Evolutionary conservation across 768 basidiomycete species (phyloP).

Genomic region (Podaxis sp.): DNA sequence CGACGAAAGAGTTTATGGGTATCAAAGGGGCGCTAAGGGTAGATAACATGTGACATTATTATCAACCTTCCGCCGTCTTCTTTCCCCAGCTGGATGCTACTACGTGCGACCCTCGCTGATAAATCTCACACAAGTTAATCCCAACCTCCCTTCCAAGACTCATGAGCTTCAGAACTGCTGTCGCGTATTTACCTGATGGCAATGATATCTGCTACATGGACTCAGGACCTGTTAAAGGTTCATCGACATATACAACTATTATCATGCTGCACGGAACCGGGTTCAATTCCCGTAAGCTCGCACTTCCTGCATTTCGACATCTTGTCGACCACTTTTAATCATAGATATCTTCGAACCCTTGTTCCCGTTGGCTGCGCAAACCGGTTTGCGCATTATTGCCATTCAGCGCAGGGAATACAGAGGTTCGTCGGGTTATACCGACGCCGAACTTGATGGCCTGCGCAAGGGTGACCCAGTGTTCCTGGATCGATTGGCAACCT

Average conservation of each 20-base stretch:
- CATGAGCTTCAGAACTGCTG: constrained; percentile 5
- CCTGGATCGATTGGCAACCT: constrained; percentile 25
- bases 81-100: no score
- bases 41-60: no score
- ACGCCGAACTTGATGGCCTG: constrained; percentile 31
- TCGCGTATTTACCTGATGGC: constrained; percentile 22
- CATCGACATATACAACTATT: constrained; percentile 33
- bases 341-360: constrained; percentile 21
- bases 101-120: neutral
- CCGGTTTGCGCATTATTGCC: constrained; percentile 27
- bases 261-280: constrained; percentile 32
- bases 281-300: constrained; percentile 31
- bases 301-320: neutral
- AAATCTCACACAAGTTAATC: neutral
- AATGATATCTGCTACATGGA: constrained; percentile 31
- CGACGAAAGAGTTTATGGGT: no score
- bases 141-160: neutral
- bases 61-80: no score
- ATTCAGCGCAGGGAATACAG: constrained; percentile 33
- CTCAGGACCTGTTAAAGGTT: constrained; percentile 27
- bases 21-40: no score
- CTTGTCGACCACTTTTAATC: neutral
- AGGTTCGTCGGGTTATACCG: constrained; percentile 31
- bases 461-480: constrained; percentile 23
- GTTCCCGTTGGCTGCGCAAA: constrained; percentile 19